Conservation (phyloP, 2,329 filamentous ascomycete genomes). For the Exserohilum rostratum region DNA sequence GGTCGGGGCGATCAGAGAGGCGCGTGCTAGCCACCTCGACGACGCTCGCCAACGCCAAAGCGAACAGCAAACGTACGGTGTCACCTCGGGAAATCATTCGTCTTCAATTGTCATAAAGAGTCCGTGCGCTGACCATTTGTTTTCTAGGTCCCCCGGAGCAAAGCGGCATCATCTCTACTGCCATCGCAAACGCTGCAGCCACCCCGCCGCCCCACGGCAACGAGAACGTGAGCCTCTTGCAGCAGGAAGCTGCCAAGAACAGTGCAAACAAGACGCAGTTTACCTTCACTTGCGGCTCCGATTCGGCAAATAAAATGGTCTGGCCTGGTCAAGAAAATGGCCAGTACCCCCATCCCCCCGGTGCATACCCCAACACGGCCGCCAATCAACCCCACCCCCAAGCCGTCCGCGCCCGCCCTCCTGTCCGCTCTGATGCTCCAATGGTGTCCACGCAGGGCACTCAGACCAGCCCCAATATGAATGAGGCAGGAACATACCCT, state of each 20-base stretch:
- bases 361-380: slow-evolving; percentile 39
- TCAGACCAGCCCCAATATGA: slow-evolving; percentile 62
- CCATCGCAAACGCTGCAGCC: slow-evolving; percentile 82
- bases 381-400: slow-evolving; percentile 27
- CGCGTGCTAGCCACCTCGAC: slow-evolving; percentile 52
- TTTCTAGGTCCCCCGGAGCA: slow-evolving; percentile 52
- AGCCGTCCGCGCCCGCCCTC: slow-evolving; percentile 35
- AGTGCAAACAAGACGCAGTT: slow-evolving; percentile 83
- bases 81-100: slow-evolving; percentile 37
- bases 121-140: slow-evolving; percentile 48
- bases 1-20: slow-evolving; percentile 51
- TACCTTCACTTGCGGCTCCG: slow-evolving; percentile 94
- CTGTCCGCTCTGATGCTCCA: slow-evolving; percentile 42
- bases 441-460: slow-evolving; percentile 60
- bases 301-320: slow-evolving; percentile 78
- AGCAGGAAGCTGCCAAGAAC: slow-evolving; percentile 68
- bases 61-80: slow-evolving; percentile 48
- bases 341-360: slow-evolving; percentile 47
- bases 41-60: slow-evolving; percentile 52
- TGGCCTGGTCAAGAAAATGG: slow-evolving; percentile 69
- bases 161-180: slow-evolving; percentile 87
- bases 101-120: slow-evolving; percentile 19
- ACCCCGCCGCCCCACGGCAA: slow-evolving; percentile 59
- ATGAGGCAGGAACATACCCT: slow-evolving; percentile 37
- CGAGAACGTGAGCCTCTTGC: slow-evolving; percentile 79